Conservation (phyloP, 495 filamentous ascomycete species). For the Podospora tetraspora region DNA sequence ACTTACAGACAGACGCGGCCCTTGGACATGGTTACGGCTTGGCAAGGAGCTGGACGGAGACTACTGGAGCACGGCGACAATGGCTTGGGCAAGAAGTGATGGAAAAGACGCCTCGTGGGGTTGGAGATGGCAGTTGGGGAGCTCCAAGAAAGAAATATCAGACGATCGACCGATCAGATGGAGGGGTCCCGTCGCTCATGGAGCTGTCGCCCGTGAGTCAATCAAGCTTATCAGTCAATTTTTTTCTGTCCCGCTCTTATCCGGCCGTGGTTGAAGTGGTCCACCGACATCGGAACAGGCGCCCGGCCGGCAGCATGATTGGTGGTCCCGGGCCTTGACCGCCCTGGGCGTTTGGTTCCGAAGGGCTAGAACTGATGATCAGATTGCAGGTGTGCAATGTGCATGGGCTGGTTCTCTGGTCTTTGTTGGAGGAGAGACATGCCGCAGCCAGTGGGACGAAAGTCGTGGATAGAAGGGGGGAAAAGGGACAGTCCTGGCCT, state of each 20-base stretch:
- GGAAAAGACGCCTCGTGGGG: not conserved
- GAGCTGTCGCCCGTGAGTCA: not conserved
- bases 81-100: not conserved
- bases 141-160: not conserved
- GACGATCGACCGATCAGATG: not conserved
- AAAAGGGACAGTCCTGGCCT: no score
- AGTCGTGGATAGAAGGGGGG: not conserved
- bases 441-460: no score
- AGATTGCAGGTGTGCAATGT: not conserved
- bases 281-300: not conserved
- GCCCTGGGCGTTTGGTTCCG: not conserved
- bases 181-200: not conserved
- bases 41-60: not conserved
- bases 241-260: not conserved
- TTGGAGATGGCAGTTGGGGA: not conserved
- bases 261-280: not conserved
- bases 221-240: not conserved
- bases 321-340: not conserved
- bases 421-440: not conserved
- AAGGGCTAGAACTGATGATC: not conserved
- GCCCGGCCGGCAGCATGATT: not conserved
- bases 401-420: not conserved
- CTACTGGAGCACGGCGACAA: constrained; percentile 1
- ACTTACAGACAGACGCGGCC: constrained; percentile 45
- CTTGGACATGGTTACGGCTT: constrained; percentile 32